Conservation (phyloP, 306 rosid genomes). For the Prunus davidiana region DNA sequence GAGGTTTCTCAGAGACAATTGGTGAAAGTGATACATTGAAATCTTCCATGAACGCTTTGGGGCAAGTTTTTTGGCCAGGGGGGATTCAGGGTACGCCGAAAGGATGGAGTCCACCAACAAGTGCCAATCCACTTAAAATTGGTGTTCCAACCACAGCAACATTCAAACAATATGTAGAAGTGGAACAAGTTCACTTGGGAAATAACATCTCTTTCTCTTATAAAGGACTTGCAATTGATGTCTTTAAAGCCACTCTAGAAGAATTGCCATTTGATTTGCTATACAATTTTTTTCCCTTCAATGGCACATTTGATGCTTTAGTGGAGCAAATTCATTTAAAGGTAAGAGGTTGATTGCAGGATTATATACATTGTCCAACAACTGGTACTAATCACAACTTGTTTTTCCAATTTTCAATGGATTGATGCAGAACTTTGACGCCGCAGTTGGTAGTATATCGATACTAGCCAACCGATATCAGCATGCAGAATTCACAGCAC, state of each 20-base stretch:
- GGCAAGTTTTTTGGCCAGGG: slow-evolving; percentile 23
- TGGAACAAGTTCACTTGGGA: background rate
- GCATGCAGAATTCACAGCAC: slow-evolving; percentile 12
- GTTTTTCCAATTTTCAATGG: background rate
- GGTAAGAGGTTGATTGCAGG: background rate
- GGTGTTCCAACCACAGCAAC: background rate
- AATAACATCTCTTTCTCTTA: background rate
- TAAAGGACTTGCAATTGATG: slow-evolving; percentile 9
- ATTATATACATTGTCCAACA: background rate
- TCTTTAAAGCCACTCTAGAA: background rate
- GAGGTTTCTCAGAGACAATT: slow-evolving; percentile 11
- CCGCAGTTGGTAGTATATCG: slow-evolving; percentile 29
- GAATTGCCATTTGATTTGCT: slow-evolving; percentile 11
- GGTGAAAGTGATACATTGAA: background rate
- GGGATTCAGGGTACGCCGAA: background rate
- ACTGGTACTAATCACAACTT: background rate
- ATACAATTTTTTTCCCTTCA: background rate
- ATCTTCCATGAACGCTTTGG: background rate
- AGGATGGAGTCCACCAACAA: slow-evolving; percentile 13
- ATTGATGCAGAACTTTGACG: slow-evolving; percentile 33
- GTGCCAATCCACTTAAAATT: background rate
- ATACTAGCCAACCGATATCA: background rate
- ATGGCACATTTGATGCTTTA: slow-evolving; percentile 6
- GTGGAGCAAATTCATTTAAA: slow-evolving; percentile 6
- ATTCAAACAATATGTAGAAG: slow-evolving; percentile 10